Base-by-base conservation (phyloP, 139 green algal genomes). In the Chlorella sp. region DNA sequence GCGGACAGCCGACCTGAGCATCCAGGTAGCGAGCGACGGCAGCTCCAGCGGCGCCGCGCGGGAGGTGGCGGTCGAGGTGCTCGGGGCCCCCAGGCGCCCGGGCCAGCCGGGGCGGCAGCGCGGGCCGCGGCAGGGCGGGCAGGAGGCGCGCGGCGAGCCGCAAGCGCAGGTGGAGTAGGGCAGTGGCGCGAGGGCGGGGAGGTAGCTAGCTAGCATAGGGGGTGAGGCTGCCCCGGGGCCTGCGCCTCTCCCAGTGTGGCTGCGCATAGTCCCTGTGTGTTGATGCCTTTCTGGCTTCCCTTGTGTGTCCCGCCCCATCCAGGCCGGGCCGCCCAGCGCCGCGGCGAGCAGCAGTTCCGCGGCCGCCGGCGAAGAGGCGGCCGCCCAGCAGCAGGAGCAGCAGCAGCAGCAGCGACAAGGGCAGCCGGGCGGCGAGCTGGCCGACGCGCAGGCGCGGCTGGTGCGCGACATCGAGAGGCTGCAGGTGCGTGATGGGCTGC, bases 41-140 rank as follows among this genome's bases (percentile, higher is more conserved):
- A 46, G 29, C 65, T 0, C 31, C n/a, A n/a, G n/a, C n/a, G n/a
- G n/a, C n/a, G n/a, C n/a, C n/a, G n/a, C n/a, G n/a, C n/a, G n/a
- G 3, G 65, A 71, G 14, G 50, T 74, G 0, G 68, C 64, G n/a
- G 51, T 74, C 2, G n/a, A n/a, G n/a, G 68, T 74, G 36, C 38
- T 74, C 12, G 51, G 51, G 25, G 64, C 68, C 41, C 36, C 12
- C 12, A 29, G 8, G 4, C 9, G 33, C 3, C 7, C 43, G 41
- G n/a, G n/a, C n/a, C 41, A 38, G 42, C 63, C 55, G 63, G 8
- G 21, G 66, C 45, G 33, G 45, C 45, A 72, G 33, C n/a, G n/a
- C n/a, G n/a, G n/a, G n/a, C n/a, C n/a, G n/a, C n/a, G n/a, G n/a
- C n/a, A n/a, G n/a, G n/a, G n/a, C n/a, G n/a, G n/a, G n/a, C n/a